Conservation (phyloP, 2,329 filamentous ascomycete genomes). For the Fusarium bulbicola region DNA sequence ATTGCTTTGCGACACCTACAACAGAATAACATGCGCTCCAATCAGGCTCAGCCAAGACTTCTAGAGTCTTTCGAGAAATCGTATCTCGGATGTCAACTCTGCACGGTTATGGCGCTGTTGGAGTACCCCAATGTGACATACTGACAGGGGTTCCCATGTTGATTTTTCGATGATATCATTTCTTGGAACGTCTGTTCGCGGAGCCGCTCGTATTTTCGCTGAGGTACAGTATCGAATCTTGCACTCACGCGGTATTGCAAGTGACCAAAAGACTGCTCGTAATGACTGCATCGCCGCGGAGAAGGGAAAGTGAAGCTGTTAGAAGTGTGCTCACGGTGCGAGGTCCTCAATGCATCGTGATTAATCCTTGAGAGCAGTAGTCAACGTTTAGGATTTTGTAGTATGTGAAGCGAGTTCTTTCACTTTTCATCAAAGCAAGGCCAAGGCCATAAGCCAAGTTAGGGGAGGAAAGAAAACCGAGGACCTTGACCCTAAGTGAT, state of each 20-base stretch:
- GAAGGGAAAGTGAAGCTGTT: background rate
- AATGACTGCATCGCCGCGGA: background rate
- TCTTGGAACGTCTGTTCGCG: slow-evolving; percentile 12
- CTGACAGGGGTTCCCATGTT: background rate
- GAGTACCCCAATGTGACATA: slow-evolving; percentile 9
- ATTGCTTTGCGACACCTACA: slow-evolving; percentile 3
- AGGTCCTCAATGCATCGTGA: background rate
- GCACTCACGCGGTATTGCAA: background rate
- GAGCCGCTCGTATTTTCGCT: slow-evolving; percentile 11
- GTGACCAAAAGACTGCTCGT: background rate
- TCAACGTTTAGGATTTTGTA: background rate
- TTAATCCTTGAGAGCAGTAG: fast-evolving
- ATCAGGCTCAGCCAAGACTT: slow-evolving; percentile 9
- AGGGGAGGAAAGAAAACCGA: too few species aligned
- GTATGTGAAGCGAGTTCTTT: background rate
- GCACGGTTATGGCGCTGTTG: background rate
- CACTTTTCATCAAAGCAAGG: background rate
- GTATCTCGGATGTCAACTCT: background rate
- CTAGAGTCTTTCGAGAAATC: slow-evolving; percentile 16
- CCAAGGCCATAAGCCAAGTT: background rate
- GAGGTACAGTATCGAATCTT: background rate
- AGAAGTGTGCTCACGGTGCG: too few species aligned
- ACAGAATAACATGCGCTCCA: slow-evolving; percentile 35
- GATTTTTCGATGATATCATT: slow-evolving; percentile 28
- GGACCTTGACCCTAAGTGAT: too few species aligned